Evolutionary conservation across 352 stramenopile species (phyloP).

Genomic region (Globisporangium megalacanthum): DNA sequence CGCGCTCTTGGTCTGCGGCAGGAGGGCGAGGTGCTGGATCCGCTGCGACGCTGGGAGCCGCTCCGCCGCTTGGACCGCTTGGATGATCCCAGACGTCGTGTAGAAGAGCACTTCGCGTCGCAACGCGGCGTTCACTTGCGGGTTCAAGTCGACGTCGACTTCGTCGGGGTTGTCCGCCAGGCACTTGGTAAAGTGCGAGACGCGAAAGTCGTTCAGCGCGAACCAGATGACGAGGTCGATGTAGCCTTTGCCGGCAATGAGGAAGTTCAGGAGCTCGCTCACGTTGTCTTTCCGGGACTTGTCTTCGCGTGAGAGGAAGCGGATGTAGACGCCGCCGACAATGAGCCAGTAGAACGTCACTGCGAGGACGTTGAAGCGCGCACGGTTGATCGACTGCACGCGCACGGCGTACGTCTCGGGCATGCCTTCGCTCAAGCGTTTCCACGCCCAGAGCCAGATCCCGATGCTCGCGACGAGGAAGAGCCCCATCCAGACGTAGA

Average conservation of each 20-base stretch:
- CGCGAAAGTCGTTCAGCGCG: constrained; percentile 77
- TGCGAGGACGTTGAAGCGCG: constrained; percentile 85
- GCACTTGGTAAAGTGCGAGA: constrained; percentile 72
- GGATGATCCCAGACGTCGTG: constrained; percentile 87
- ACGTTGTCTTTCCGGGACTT: constrained; percentile 45
- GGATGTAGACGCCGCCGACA: constrained; percentile 71
- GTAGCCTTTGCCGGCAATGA: constrained; percentile 85
- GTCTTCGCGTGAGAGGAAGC: constrained; percentile 54
- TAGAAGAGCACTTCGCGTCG: constrained; percentile 88
- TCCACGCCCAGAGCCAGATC: constrained; percentile 84
- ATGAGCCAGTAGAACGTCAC: constrained; percentile 87
- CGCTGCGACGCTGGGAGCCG: constrained; percentile 65
- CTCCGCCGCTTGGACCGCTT: constrained; percentile 78
- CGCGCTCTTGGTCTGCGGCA: constrained; percentile 62
- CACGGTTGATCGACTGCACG: constrained; percentile 83
- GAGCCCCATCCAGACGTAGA: constrained; percentile 84
- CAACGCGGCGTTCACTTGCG: constrained; percentile 85
- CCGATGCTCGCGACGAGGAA: constrained; percentile 79
- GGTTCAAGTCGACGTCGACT: constrained; percentile 78
- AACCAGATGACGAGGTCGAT: constrained; percentile 90
- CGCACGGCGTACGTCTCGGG: constrained; percentile 82
- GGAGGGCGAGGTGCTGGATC: constrained; percentile 77
- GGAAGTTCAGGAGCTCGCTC: constrained; percentile 80
- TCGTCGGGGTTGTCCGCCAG: constrained; percentile 49
- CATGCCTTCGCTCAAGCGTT: constrained; percentile 83